phyloP scores from a whole-genome alignment of 176 grass and related monocot species.

The Aechmea fasciata region DNA sequence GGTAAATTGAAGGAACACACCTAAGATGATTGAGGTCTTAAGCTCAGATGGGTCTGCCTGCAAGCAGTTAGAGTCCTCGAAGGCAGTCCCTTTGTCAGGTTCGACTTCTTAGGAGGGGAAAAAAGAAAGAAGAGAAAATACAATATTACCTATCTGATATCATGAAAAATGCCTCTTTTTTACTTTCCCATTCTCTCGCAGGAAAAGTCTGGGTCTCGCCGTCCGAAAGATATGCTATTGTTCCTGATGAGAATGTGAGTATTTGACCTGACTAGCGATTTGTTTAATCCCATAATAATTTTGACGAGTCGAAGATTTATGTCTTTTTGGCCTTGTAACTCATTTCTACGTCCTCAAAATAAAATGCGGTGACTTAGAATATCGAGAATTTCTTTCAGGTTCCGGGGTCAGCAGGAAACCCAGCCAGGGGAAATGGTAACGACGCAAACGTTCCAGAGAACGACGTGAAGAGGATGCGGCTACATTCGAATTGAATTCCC shows the following conservation, averaged over 20 bases:
- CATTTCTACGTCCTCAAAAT: neutral
- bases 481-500: slow-evolving; percentile 19
- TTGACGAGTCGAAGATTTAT: too few relatives aligned
- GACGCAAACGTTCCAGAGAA: slow-evolving; percentile 76
- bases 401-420: slow-evolving; percentile 17
- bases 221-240: slow-evolving; percentile 94
- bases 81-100: slow-evolving; percentile 53
- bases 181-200: slow-evolving; percentile 11
- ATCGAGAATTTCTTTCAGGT: slow-evolving; percentile 32
- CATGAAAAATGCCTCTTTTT: neutral
- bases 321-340: slow-evolving; percentile 2
- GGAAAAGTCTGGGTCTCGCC: slow-evolving; percentile 94
- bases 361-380: slow-evolving; percentile 1
- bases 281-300: too few relatives aligned
- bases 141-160: neutral
- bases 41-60: slow-evolving; percentile 66
- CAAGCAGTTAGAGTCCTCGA: slow-evolving; percentile 67
- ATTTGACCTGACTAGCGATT: neutral
- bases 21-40: slow-evolving; percentile 71
- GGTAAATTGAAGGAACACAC: slow-evolving; percentile 57
- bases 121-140: neutral
- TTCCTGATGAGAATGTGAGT: slow-evolving; percentile 86
- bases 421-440: slow-evolving; percentile 40
- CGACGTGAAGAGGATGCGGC: slow-evolving; percentile 74
- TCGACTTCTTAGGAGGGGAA: neutral